These are phyloP conservation scores for Xylariaceae sp. DNA, from an alignment of 2,329 filamentous ascomycete species.

Conservation along the genomic window DNA sequence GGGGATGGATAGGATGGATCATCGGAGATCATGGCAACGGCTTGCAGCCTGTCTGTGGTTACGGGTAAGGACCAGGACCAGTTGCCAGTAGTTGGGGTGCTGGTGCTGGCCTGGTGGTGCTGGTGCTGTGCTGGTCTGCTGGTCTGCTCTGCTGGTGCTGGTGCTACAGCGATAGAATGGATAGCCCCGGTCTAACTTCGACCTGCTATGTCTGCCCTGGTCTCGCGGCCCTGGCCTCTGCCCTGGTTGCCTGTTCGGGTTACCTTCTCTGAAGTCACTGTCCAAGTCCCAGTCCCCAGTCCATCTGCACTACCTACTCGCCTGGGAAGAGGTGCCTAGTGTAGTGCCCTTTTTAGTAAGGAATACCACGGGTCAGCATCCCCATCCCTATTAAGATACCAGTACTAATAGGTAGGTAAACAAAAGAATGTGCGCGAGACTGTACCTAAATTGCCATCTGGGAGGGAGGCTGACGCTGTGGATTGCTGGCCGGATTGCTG, in stretches of 20 bases:
- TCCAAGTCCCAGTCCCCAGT: not conserved
- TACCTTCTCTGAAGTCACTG: not conserved
- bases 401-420: too few species aligned
- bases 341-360: not conserved
- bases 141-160: not conserved
- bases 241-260: not conserved
- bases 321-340: not conserved
- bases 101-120: not conserved
- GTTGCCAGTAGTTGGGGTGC: not conserved
- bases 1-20: conserved; percentile 21
- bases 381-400: not conserved
- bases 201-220: not conserved
- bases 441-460: too few species aligned
- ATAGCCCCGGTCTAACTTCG: conserved; percentile 3
- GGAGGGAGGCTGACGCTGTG: too few species aligned
- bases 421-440: too few species aligned
- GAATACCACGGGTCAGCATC: not conserved
- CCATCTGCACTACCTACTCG: not conserved
- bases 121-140: not conserved
- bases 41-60: conserved; percentile 14
- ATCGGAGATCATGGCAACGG: conserved; percentile 20
- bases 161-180: conserved; percentile 10
- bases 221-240: not conserved
- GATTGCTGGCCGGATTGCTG: too few species aligned
- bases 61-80: not conserved